These are phyloP conservation scores for Kwoniella bestiolae DNA, from an alignment of 768 basidiomycete species.

Conservation along the genomic window DNA sequence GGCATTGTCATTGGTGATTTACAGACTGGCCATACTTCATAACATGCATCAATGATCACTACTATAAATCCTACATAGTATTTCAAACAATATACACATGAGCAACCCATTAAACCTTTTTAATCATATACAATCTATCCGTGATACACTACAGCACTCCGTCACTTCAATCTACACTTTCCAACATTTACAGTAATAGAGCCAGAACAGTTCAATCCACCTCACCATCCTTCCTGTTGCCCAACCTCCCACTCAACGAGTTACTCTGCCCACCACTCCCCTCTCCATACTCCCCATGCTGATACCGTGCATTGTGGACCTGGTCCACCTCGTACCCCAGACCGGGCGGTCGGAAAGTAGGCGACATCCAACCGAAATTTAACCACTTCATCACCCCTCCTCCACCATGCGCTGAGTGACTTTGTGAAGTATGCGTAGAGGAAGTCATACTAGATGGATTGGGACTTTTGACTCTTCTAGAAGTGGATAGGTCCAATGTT, in stretches of 20 bases:
- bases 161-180: not conserved
- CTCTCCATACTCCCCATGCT: not conserved
- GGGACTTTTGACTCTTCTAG: not conserved
- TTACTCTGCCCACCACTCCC: not conserved
- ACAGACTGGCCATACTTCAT: too few species aligned
- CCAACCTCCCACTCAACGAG: not conserved
- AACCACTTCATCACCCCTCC: slow-evolving; percentile 8
- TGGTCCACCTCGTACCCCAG: not conserved
- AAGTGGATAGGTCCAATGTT: not conserved
- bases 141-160: too few species aligned
- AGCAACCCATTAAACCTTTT: too few species aligned
- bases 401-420: not conserved
- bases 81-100: too few species aligned
- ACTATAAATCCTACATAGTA: too few species aligned
- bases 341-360: slow-evolving; percentile 1
- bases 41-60: too few species aligned
- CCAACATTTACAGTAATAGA: not conserved
- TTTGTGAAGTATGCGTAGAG: not conserved
- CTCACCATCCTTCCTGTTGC: not conserved
- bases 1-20: too few species aligned
- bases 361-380: slow-evolving; percentile 20
- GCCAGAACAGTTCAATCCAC: not conserved
- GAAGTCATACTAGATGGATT: not conserved
- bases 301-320: not conserved
- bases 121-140: too few species aligned